Evolutionary conservation across 78 protist species (phyloP).

Genomic region (Dictyostelium citrinum): DNA sequence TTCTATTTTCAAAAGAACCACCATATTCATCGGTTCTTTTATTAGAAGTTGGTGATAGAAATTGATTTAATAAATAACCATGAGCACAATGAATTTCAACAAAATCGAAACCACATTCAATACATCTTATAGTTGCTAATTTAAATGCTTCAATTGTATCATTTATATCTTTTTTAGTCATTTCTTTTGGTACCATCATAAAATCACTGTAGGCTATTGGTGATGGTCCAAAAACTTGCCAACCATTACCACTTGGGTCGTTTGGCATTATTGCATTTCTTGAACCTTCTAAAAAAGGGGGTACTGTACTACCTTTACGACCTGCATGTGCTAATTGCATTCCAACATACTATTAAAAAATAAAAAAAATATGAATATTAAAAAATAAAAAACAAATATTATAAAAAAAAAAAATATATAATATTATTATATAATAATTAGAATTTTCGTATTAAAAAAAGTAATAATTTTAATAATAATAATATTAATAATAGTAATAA

Average conservation of each 20-base stretch:
- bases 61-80: conserved; percentile 85
- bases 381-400: no score
- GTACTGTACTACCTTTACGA: not conserved
- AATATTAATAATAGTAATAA: no score
- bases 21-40: conserved; percentile 92
- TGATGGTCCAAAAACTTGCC: conserved; percentile 31
- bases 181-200: conserved; percentile 48
- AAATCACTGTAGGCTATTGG: not conserved
- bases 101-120: conserved; percentile 92
- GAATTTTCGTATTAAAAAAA: no score
- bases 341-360: not conserved
- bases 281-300: not conserved
- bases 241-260: not conserved
- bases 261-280: not conserved
- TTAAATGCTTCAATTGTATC: conserved; percentile 35
- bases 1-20: conserved; percentile 88
- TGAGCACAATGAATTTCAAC: conserved; percentile 94
- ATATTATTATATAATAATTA: no score
- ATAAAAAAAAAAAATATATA: no score
- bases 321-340: conserved; percentile 28
- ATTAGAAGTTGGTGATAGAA: conserved; percentile 76
- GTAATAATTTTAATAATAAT: no score
- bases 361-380: no score
- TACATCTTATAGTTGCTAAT: conserved; percentile 63
- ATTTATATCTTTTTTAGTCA: conserved; percentile 76